Evolutionary conservation across 768 basidiomycete genomes (phyloP).

Genomic region (Tremella mesenterica): DNA sequence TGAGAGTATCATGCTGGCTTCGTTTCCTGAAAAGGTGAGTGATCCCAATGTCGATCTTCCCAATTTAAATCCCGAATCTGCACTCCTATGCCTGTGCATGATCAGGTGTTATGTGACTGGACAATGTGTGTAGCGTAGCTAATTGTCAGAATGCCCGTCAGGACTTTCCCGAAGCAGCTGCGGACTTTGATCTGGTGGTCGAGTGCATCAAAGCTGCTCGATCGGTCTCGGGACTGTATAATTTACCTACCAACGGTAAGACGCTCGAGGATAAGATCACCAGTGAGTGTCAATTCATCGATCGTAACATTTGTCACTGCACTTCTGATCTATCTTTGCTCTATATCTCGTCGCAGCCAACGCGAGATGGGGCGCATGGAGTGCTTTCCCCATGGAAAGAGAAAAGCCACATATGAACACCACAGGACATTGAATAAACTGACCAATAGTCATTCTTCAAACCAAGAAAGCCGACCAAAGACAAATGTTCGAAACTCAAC

Average conservation of each 20-base stretch:
- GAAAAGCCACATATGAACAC: too few species aligned
- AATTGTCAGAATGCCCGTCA: slow-evolving; percentile 43
- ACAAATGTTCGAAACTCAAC: slow-evolving; percentile 61
- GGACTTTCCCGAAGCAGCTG: slow-evolving; percentile 59
- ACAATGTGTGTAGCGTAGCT: not conserved
- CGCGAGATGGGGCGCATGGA: too few species aligned
- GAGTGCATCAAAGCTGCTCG: slow-evolving; percentile 67
- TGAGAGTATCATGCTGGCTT: slow-evolving; percentile 79
- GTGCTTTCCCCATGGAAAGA: too few species aligned
- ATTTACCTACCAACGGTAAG: slow-evolving; percentile 52
- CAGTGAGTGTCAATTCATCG: slow-evolving; percentile 8
- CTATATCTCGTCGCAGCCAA: too few species aligned
- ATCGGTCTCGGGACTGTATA: slow-evolving; percentile 80
- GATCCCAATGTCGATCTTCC: too few species aligned
- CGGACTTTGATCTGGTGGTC: slow-evolving; percentile 78
- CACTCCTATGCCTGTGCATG: not conserved
- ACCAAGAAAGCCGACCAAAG: slow-evolving; percentile 58
- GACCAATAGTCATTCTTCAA: slow-evolving; percentile 62
- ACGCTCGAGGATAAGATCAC: slow-evolving; percentile 43
- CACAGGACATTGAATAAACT: not conserved
- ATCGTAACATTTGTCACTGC: not conserved
- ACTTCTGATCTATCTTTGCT: too few species aligned
- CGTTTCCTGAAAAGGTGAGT: slow-evolving; percentile 70
- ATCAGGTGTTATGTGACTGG: not conserved
- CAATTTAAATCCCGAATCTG: too few species aligned